Conservation (phyloP, 176 grass and related monocot species). For the Bromus sterilis region DNA sequence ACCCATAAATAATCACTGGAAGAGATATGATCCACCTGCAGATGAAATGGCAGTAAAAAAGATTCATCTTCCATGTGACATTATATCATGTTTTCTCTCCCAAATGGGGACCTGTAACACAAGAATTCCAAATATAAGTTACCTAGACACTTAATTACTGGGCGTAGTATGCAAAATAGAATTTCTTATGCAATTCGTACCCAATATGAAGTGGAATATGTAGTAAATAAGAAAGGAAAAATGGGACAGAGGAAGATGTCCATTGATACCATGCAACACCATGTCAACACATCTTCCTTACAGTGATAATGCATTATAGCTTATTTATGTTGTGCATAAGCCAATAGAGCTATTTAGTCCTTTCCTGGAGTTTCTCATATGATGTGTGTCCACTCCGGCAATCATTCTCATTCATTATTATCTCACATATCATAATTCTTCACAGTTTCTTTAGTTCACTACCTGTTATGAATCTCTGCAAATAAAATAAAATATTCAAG, state of each 20-base stretch:
- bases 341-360: not conserved
- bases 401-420: constrained; percentile 83
- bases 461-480: constrained; percentile 56
- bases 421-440: constrained; percentile 76
- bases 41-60: too few species aligned
- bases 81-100: not conserved
- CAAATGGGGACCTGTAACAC: too few species aligned
- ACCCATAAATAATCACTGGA: too few species aligned
- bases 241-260: too few species aligned
- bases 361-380: constrained; percentile 33
- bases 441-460: constrained; percentile 79
- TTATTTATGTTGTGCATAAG: not conserved
- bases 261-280: too few species aligned
- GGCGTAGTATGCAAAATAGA: too few species aligned
- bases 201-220: too few species aligned
- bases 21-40: too few species aligned
- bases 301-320: not conserved
- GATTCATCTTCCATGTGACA: not conserved
- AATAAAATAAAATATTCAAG: not conserved
- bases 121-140: too few species aligned
- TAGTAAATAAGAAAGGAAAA: too few species aligned
- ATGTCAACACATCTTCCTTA: not conserved
- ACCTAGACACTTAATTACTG: too few species aligned
- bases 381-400: constrained; percentile 74
- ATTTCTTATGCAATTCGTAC: too few species aligned